Base-by-base conservation (phyloP, 2,329 filamentous ascomycete species). In the Thermochaetoides dissita region DNA sequence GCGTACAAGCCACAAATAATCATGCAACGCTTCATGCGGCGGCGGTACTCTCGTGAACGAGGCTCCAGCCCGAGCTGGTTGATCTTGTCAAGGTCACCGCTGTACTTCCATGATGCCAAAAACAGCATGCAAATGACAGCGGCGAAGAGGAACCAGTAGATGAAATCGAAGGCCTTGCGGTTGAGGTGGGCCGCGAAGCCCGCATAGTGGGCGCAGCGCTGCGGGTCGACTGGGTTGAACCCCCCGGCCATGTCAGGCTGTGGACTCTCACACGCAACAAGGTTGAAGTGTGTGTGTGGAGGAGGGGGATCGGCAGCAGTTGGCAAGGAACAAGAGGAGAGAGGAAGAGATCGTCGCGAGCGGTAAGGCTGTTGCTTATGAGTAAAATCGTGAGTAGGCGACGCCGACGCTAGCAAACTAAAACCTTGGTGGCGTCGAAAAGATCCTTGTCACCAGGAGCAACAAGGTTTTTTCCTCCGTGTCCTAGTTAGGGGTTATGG, bases 1-100 rank as follows among this genome's bases (percentile, higher is more conserved):
- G 73, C 66, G 47, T 71, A 70, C 6, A 54, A 52, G 8, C 64
- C 47, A 42, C 63, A 67, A 46, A 69, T 57, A 7, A 55, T 53
- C 34, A 76, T 64, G 45, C 66, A 67, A 7, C 46, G 46, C 37
- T 54, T 57, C 43, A 65, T 55, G 34, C 58, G 61, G 28, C 54
- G 55, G 30, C 64, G 59, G 30, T 62, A 62, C 41, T 55, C 58
- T n/a, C 52, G 52, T 34, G 63, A 43, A 1, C 47, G 47, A 37
- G 49, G 46, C 17, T 45, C 44, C 33, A 46, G 35, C 30, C 46
- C 44, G 28, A 31, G 42, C 3, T 11, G 7, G 8, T 37, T 40
- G 12, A 49, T 40, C 9, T 41, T 38, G 10, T 65, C 62, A 37
- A 68, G 59, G 6, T 59, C 54, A 38, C 57, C n/a, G 32, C 32